Evolutionary conservation across 148 eudicot species (phyloP), one percentile per base, ranked within the genome.

Genomic region (Rhododendron simsii): DNA sequence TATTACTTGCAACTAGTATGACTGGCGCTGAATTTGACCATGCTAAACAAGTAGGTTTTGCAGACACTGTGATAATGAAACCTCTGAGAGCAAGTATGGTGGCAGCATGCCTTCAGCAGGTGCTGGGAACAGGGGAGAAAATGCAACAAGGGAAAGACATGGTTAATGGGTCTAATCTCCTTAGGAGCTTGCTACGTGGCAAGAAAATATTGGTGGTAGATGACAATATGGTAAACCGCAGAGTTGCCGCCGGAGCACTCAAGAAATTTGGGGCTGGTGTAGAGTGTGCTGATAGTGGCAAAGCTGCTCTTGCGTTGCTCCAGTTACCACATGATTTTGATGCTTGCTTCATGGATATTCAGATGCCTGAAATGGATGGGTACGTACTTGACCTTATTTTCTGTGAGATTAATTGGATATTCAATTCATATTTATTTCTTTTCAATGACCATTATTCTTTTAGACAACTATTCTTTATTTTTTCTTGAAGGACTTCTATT

Each of bases 301-400:
- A 92, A 83, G 93, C 88, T 63, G 96, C 96, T 89, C 92, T 94
- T 81, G 80, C 69, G 5, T 76, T 86, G 89, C 93, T 94, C 79
- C 90, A 86, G 86, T 63, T 92, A 20, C 96, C 96, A 30, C 94
- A 94, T 45, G 80, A 63, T 63, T 91, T 91, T 44, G 93, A 91
- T 86, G 96, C 96, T 9, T 94, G 96, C 89, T 94, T 94, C 87
- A 94, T 94, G 96, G 96, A 94, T 83, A 94, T 94, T 87, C 96
- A 94, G 83, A 94, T 94, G 96, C 96, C 96, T 18, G 96, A 94
- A 89, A 94, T 94, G 96, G 96, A 94, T 50, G 96, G 96, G 96
- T 94, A 89, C 33, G 90, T 88, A 15, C 45, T 8, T 21, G 65
- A 41, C 4, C 79, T 65, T 23, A 76, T 83, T 8, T 78, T 45